Conservation (phyloP, 106 monocot species). For the Dioscorea zingiberensis region DNA sequence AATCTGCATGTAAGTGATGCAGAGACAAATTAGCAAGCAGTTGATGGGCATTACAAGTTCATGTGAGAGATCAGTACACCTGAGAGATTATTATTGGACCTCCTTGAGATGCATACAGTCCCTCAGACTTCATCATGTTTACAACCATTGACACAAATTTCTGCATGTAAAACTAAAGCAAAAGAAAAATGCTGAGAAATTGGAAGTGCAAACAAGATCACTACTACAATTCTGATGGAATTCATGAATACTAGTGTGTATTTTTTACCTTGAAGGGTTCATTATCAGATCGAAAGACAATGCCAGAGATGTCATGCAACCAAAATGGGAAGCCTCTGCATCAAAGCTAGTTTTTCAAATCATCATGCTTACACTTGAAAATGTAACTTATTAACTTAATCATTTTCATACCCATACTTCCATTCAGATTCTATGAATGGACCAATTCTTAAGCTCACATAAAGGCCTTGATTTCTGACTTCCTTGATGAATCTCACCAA, state of each 20-base stretch:
- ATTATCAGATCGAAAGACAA: conserved; percentile 71
- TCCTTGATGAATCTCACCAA: conserved; percentile 78
- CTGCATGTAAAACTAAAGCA: conserved; percentile 49
- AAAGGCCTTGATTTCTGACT: conserved; percentile 62
- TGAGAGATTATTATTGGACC: conserved; percentile 66
- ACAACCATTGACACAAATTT: conserved; percentile 40
- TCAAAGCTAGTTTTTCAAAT: not conserved
- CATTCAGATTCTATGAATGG: conserved; percentile 96
- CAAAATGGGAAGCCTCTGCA: conserved; percentile 86
- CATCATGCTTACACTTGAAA: no score
- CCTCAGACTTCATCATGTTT: conserved; percentile 52
- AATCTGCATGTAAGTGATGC: conserved; percentile 26
- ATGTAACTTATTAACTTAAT: not conserved
- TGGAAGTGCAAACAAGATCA: not conserved
- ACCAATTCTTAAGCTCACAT: conserved; percentile 76
- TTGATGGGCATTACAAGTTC: no score
- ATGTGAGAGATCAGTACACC: conserved; percentile 17
- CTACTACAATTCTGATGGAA: not conserved
- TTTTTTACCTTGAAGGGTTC: conserved; percentile 85
- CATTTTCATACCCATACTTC: conserved; percentile 64
- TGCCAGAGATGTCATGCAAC: conserved; percentile 76
- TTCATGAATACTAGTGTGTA: not conserved
- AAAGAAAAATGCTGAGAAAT: no score
- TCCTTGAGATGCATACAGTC: conserved; percentile 56
- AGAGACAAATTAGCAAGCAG: no score